Conservation (phyloP, 2,329 filamentous ascomycete genomes). For the Scedosporium apiospermum region DNA sequence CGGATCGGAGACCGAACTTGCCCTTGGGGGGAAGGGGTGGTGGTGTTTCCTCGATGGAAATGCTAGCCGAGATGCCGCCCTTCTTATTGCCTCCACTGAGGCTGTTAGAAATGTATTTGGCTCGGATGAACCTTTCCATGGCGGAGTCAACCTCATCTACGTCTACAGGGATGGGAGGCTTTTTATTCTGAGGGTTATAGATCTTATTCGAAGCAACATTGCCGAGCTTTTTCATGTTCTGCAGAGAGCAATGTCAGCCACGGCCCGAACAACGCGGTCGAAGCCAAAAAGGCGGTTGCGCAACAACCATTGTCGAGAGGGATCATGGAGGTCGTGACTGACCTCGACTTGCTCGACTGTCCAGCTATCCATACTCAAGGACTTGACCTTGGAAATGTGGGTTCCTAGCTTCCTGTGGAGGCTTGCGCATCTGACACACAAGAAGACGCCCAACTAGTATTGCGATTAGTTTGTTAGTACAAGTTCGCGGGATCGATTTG, state of each 20-base stretch:
- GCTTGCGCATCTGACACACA: constrained; percentile 95
- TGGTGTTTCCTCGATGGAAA: constrained; percentile 45
- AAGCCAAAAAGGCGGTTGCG: neutral
- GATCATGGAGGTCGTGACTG: constrained; percentile 21
- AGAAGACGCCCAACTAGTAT: constrained; percentile 78
- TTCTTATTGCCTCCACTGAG: constrained; percentile 15
- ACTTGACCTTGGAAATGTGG: constrained; percentile 98
- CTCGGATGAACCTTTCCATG: constrained; percentile 90
- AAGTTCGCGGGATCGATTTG: neutral
- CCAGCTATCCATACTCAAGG: constrained; percentile 97
- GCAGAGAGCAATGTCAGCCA: constrained; percentile 1
- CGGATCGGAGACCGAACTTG: constrained; percentile 48
- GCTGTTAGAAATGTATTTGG: constrained; percentile 73
- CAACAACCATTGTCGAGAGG: neutral
- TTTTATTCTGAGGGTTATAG: constrained; percentile 79
- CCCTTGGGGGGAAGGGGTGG: constrained; percentile 55
- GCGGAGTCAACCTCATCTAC: constrained; percentile 85
- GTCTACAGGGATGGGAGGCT: constrained; percentile 78
- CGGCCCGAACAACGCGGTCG: neutral
- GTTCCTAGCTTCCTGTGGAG: constrained; percentile 95
- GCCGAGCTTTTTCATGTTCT: constrained; percentile 93
- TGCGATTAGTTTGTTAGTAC: neutral
- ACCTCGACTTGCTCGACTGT: constrained; percentile 93
- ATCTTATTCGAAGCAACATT: constrained; percentile 78
- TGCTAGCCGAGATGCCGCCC: constrained; percentile 36